Evolutionary conservation across 2,329 filamentous ascomycete genomes (phyloP).

Genomic region (Xylaria multiplex): DNA sequence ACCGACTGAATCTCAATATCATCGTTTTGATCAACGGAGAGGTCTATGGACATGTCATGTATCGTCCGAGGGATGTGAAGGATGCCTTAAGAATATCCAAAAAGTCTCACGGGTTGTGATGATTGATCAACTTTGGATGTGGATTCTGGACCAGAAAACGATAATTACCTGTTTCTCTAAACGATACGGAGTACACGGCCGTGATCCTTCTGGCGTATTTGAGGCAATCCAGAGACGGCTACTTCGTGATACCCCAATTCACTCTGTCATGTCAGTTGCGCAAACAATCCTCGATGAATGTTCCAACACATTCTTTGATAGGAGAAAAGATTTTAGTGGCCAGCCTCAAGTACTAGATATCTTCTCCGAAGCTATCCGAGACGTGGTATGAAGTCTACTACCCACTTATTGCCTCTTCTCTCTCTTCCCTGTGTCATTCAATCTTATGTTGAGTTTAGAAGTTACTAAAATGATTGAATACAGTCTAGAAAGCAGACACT

Average conservation of each 20-base stretch:
- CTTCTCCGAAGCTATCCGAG: conserved; percentile 47
- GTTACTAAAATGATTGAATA: conserved; percentile 33
- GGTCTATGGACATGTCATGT: conserved; percentile 14
- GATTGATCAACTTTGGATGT: conserved; percentile 40
- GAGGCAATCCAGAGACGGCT: conserved; percentile 48
- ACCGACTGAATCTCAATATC: neutral
- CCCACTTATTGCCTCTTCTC: neutral
- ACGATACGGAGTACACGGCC: conserved; percentile 52
- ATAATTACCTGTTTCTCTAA: conserved; percentile 54
- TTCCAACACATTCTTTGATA: conserved; percentile 51
- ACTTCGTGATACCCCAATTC: conserved; percentile 2
- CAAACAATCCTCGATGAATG: conserved; percentile 52
- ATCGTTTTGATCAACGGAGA: conserved; percentile 6
- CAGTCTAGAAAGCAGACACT: conserved; percentile 21
- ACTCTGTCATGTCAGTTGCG: conserved; percentile 35
- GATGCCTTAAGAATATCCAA: conserved; percentile 18
- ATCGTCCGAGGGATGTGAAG: neutral
- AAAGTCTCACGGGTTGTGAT: conserved; percentile 35
- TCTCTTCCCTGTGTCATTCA: neutral
- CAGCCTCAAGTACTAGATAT: conserved; percentile 49
- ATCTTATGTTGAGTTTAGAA: neutral
- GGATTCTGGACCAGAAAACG: conserved; percentile 44
- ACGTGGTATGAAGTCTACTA: conserved; percentile 39
- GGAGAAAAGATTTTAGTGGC: conserved; percentile 46
- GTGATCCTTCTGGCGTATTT: conserved; percentile 51